Evolutionary conservation across 352 stramenopile species (phyloP).

Genomic region (Aphanomyces cochlioides): DNA sequence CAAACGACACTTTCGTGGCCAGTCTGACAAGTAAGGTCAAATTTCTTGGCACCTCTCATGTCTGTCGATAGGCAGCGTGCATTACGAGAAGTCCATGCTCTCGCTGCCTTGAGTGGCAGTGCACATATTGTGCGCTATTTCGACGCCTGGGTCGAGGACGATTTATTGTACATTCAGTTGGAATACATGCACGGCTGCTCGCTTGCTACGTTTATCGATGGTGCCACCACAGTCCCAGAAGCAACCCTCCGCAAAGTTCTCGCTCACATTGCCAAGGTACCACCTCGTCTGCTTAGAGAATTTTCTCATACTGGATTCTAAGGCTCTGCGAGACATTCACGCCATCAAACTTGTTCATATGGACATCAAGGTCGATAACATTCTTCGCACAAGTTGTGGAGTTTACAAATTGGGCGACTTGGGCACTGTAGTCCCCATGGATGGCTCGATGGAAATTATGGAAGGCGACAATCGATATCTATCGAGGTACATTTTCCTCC

Average conservation of each 20-base stretch:
- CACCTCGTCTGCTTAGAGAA: neutral
- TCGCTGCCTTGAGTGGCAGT: slow-evolving; percentile 71
- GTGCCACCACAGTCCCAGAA: slow-evolving; percentile 57
- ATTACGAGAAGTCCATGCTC: slow-evolving; percentile 74
- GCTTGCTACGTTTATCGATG: slow-evolving; percentile 58
- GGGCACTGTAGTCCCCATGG: slow-evolving; percentile 70
- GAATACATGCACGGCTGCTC: slow-evolving; percentile 68
- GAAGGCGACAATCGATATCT: slow-evolving; percentile 85
- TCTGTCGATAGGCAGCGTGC: slow-evolving; percentile 50
- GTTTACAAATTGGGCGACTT: slow-evolving; percentile 82
- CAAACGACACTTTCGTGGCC: slow-evolving; percentile 76
- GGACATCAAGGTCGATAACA: slow-evolving; percentile 85
- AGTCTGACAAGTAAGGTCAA: slow-evolving; percentile 70
- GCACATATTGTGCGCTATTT: slow-evolving; percentile 83
- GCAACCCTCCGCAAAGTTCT: slow-evolving; percentile 68
- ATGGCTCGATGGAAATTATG: slow-evolving; percentile 81
- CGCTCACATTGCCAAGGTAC: slow-evolving; percentile 65
- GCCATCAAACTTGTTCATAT: slow-evolving; percentile 82
- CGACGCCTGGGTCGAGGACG: slow-evolving; percentile 85
- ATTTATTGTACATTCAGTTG: slow-evolving; percentile 84
- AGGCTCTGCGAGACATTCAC: slow-evolving; percentile 80
- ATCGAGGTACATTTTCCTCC: slow-evolving; percentile 47
- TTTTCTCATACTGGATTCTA: neutral
- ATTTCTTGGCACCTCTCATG: neutral
- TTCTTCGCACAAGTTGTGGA: slow-evolving; percentile 53